Evolutionary conservation across 495 filamentous ascomycete genomes (phyloP).

Genomic region (Neurospora intermedia): DNA sequence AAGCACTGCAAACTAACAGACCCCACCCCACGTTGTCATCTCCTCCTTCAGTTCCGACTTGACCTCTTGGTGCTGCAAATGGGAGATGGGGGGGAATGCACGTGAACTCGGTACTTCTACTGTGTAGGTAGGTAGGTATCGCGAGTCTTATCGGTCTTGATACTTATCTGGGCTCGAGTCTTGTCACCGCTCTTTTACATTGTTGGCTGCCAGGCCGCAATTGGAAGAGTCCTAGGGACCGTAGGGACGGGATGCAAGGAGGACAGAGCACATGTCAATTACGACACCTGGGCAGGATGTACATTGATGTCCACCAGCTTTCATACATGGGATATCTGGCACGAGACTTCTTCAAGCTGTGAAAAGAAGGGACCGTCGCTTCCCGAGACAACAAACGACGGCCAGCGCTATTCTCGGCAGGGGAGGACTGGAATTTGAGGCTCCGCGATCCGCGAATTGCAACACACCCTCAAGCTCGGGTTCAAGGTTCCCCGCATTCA

Average conservation of each 20-base stretch:
- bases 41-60: neutral
- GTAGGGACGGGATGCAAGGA: neutral
- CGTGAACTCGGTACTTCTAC: neutral
- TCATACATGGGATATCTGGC: neutral
- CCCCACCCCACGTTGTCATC: neutral
- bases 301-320: too few relatives aligned
- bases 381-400: neutral
- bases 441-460: constrained; percentile 10
- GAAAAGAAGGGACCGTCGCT: neutral
- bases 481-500: neutral
- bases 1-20: neutral
- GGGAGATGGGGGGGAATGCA: neutral
- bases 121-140: neutral
- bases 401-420: constrained; percentile 1
- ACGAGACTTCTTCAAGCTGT: neutral
- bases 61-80: neutral
- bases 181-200: neutral
- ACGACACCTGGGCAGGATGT: too few relatives aligned
- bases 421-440: constrained; percentile 8
- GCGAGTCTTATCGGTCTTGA: neutral
- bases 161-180: neutral
- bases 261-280: neutral
- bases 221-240: too few relatives aligned
- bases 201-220: neutral
- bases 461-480: neutral